phyloP scores from a whole-genome alignment of 169 alveolate species.

The Eimeria zaria region DNA sequence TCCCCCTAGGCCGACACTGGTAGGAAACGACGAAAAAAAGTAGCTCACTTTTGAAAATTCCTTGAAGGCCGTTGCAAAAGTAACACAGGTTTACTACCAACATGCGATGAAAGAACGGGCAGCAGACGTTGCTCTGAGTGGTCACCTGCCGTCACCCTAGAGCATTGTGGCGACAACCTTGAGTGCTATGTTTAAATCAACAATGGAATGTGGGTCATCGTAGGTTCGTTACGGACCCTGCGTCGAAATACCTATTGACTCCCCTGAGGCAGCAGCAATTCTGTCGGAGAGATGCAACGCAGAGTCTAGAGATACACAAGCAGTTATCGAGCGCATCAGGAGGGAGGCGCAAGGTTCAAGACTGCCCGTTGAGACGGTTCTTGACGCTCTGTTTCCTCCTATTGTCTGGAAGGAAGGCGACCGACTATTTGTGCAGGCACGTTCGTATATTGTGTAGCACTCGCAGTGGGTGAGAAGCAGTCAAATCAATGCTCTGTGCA shows the following conservation, averaged over 20 bases:
- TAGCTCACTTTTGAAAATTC: neutral
- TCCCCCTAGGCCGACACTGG: constrained; percentile 65
- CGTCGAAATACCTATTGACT: constrained; percentile 46
- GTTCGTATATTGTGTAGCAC: neutral
- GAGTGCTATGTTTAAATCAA: too few species aligned
- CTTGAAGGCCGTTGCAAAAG: too few species aligned
- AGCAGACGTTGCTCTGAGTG: too few species aligned
- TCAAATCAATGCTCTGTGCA: too few species aligned
- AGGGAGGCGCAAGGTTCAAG: constrained; percentile 73
- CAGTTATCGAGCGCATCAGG: constrained; percentile 5
- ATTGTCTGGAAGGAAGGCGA: constrained; percentile 72
- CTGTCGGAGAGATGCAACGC: constrained; percentile 8
- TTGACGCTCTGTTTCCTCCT: constrained; percentile 79
- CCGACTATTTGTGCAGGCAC: constrained; percentile 65
- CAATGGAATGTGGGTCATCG: neutral
- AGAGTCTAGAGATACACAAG: constrained; percentile 40
- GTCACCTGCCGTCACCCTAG: too few species aligned
- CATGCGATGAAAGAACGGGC: too few species aligned
- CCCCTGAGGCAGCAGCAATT: constrained; percentile 39
- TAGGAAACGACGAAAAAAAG: neutral
- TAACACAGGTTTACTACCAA: too few species aligned
- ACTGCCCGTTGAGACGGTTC: constrained; percentile 68
- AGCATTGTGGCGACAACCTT: too few species aligned
- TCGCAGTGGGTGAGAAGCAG: neutral
- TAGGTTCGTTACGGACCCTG: constrained; percentile 76